Conservation (phyloP, 208 protist genomes). For the Trypanosoma rangeli region DNA sequence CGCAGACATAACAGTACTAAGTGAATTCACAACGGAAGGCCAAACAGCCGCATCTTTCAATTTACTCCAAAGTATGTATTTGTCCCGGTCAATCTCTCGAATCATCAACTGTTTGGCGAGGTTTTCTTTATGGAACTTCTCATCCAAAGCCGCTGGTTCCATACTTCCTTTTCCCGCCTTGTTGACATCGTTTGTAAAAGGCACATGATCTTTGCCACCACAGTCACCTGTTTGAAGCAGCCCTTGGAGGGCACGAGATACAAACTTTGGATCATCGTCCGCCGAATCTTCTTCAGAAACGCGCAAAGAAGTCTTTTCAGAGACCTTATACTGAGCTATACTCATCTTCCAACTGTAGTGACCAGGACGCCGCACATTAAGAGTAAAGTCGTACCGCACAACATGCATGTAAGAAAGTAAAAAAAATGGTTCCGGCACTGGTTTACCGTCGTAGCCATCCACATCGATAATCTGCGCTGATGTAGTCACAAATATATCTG, state of each 20-base stretch:
- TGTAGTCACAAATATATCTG: conserved; percentile 71
- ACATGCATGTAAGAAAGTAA: conserved; percentile 39
- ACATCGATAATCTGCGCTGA: conserved; percentile 52
- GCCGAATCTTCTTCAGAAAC: not conserved
- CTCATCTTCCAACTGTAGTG: conserved; percentile 66
- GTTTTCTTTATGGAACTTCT: not conserved
- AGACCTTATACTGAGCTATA: conserved; percentile 50
- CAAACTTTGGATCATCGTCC: conserved; percentile 35
- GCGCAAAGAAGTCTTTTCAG: conserved; percentile 19
- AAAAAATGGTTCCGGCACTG: not conserved
- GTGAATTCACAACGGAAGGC: conserved; percentile 6
- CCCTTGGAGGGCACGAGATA: conserved; percentile 45
- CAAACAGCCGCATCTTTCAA: conserved; percentile 4
- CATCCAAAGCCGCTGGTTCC: not conserved
- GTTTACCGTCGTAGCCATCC: conserved; percentile 38
- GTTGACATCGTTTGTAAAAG: not conserved
- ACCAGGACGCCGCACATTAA: conserved; percentile 51
- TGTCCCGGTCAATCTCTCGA: conserved; percentile 4
- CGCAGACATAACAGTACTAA: conserved; percentile 2
- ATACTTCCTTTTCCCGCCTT: not conserved
- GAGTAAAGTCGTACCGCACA: conserved; percentile 56
- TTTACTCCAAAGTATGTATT: conserved; percentile 24
- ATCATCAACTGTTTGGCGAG: conserved; percentile 4
- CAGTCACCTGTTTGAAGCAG: conserved; percentile 28
- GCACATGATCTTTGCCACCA: not conserved